Base-by-base conservation (phyloP, 2,329 filamentous ascomycete species). In the Byssothecium circinans region DNA sequence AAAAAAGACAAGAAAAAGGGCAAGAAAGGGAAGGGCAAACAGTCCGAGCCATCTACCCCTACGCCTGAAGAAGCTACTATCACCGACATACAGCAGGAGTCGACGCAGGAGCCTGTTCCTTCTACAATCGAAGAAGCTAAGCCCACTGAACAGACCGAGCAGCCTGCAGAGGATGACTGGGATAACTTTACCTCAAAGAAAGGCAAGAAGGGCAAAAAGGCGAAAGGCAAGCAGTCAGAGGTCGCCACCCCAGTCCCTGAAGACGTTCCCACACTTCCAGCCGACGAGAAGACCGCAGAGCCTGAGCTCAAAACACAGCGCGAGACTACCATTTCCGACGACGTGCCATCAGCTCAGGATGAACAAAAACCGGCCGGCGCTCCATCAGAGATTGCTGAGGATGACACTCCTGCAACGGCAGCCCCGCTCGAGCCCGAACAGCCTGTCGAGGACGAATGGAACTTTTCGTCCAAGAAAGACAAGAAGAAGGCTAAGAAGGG, bases 401-500 rank as follows among this genome's bases (percentile, higher is more conserved):
- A 32, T n/a, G 8, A 7, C 19, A 17, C 12, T 10, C 35, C 35
- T 22, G 18, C 8, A 2, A 12, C 12, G 2, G 17, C 27, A 8
- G 19, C 29, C 11, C 8, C 45, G 5, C 1, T 11, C 18, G 30
- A 40, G 15, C 14, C 25, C 11, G 39, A 47, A 33, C 19, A 35
- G 8, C n/a, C 41, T 11, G 29, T 39, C 5, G 32, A 53, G 18
- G 52, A 42, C 5, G 42, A 40, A 8, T 30, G 39, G 43, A 22
- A 45, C 25, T 22, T 45, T 11, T 10, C 50, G 22, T 52, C 53
- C 3, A 67, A 68, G 47, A 64, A 67, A 40, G 54, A 48, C 4
- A 66, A 64, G 57, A 65, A 64, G 38, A 49, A 64, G n/a, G 43
- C 53, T 2, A 67, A 67, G 47, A 64, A 67, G 37, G 54, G 48